phyloP scores from a whole-genome alignment of 73 alveolate genomes.

The Blepharisma stoltei region DNA sequence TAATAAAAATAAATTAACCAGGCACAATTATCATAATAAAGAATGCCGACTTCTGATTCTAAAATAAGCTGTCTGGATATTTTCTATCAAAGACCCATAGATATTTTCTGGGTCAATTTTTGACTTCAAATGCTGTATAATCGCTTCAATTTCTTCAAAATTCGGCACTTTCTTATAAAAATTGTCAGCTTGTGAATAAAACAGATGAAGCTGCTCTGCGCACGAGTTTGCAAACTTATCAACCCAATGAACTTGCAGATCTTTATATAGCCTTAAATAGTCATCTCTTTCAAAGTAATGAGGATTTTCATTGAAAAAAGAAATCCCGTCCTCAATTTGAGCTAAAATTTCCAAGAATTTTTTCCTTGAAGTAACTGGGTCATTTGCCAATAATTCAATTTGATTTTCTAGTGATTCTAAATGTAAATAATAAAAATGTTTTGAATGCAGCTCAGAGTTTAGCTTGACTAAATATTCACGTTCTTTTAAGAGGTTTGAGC shows the following conservation, averaged over 20 bases:
- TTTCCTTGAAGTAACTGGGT: not conserved
- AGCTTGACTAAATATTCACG: not conserved
- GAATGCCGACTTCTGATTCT: conserved; percentile 13
- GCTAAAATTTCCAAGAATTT: conserved; percentile 6
- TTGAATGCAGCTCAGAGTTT: conserved; percentile 9
- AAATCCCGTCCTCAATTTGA: conserved; percentile 9
- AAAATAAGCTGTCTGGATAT: not conserved
- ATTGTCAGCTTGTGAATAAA: conserved; percentile 1
- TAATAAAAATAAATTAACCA: no score
- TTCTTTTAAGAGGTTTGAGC: conserved; percentile 18
- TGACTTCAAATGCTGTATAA: not conserved
- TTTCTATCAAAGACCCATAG: not conserved
- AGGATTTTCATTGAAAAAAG: conserved; percentile 24
- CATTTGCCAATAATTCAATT: not conserved
- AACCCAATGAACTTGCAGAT: not conserved
- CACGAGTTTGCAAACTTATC: not conserved
- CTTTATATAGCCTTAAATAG: not conserved
- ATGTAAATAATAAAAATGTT: conserved; percentile 11
- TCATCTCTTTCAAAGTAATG: not conserved
- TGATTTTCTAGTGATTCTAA: conserved; percentile 9
- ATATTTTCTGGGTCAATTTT: not conserved
- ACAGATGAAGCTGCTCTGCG: not conserved
- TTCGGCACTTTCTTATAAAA: not conserved
- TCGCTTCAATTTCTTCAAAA: not conserved
- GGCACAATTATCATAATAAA: no score